phyloP scores from a whole-genome alignment of 2,329 filamentous ascomycete genomes.

The Aschersonia sp. region DNA sequence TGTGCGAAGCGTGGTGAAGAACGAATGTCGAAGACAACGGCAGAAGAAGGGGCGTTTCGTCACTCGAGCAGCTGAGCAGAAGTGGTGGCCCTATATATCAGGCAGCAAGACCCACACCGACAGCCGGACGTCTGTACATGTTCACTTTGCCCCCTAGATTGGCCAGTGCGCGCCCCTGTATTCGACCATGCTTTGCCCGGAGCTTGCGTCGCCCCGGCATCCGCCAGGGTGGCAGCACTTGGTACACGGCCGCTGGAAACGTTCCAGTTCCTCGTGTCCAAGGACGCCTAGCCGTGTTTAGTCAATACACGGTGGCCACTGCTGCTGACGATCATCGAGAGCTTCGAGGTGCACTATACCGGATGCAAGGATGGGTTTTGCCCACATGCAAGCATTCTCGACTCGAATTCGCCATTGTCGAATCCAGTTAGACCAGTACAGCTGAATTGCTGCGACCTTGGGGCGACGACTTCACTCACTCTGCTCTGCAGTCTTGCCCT shows the following conservation, averaged over 20 bases:
- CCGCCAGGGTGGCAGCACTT: background rate
- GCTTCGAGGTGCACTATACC: background rate
- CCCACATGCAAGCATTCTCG: background rate
- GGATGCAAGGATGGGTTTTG: background rate
- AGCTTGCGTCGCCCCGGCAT: background rate
- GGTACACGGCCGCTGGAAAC: too few relatives aligned
- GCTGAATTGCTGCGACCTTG: too few relatives aligned
- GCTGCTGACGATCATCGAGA: background rate
- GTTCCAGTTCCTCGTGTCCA: too few relatives aligned
- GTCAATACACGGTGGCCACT: background rate
- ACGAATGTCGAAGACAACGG: slow-evolving; percentile 6
- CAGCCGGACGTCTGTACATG: background rate
- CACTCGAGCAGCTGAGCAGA: background rate
- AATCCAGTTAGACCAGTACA: too few relatives aligned
- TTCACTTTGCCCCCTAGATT: background rate
- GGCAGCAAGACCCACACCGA: slow-evolving; percentile 12
- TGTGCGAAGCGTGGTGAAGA: slow-evolving; percentile 13
- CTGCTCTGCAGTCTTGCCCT: too few relatives aligned
- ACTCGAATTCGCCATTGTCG: background rate
- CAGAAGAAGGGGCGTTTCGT: slow-evolving; percentile 9
- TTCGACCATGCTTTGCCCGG: background rate
- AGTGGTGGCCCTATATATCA: slow-evolving; percentile 13
- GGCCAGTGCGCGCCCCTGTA: too few relatives aligned
- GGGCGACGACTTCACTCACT: too few relatives aligned
- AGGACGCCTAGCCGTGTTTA: too few relatives aligned